Evolutionary conservation across 495 filamentous ascomycete genomes (phyloP), one percentile per base, ranked within the genome.

Genomic region (Lentithecium fluviatile): DNA sequence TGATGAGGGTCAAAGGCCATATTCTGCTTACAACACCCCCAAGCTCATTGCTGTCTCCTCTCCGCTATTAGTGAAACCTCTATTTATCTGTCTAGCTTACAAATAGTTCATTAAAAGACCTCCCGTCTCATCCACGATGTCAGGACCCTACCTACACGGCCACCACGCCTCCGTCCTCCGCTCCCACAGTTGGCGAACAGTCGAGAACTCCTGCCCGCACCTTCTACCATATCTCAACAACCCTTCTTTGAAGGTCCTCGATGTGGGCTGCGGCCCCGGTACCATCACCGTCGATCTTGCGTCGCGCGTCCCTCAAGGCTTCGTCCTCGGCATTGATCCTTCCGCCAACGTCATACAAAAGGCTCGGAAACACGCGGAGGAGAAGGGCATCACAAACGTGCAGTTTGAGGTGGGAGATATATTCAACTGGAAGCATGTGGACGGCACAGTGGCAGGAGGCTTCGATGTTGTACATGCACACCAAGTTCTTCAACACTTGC

Each of bases 261-360:
- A 85, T 61, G 73, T 85, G 26, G 82, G 82, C 45, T 85, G 82
- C 66, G 82, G 82, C 13, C 82, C 81, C 0, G 82, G 82, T 19
- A 81, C 76, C 23, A 84, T 86, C 51, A 84, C 81, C 0, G 66
- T 77, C 0, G 81, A 79, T 46, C 66, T 85, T 6, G 81, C 81
- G 10, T 53, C 58, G 0, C 68, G 74, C 36, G 77, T 80, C 0
- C 76, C 80, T 0, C 43, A 77, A 32, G 83, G 81, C 12, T 66
- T 70, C 38, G 73, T 81, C 53, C 63, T 65, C 26, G 71, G 64
- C 25, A 56, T 74, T 57, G 70, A 77, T 58, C 50, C 66, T 20
- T 66, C 65, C 15, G 69, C 62, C 40, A 56, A 64, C 38, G 69
- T 78, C 0, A 69, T 83, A 11, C 67, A 73, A 6, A 62, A 72